Conservation (phyloP, 129 eudicot genomes). For the Escallonia herrerae region DNA sequence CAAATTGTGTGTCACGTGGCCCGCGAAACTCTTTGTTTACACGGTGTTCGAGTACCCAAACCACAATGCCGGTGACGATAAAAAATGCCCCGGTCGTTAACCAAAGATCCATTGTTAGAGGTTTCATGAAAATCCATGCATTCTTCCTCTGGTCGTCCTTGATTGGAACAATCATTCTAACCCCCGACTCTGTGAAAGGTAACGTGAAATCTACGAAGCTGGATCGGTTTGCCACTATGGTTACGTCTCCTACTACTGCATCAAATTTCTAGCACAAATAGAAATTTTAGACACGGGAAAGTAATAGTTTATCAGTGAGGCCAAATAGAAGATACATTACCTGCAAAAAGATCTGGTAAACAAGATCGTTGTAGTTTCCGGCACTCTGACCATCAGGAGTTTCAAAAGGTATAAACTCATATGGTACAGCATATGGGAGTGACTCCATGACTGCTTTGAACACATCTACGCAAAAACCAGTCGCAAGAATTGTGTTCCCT, state of each 20-base stretch:
- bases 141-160: conserved; percentile 28
- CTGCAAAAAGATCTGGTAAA: conserved; percentile 20
- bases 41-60: conserved; percentile 53
- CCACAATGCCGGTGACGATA: conserved; percentile 42
- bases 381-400: conserved; percentile 12
- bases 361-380: conserved; percentile 37
- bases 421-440: conserved; percentile 36
- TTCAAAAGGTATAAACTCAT: conserved; percentile 29
- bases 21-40: conserved; percentile 50
- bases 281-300: too few relatives aligned
- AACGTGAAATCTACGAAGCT: conserved; percentile 45
- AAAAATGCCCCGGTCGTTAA: conserved; percentile 37
- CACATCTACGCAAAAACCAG: conserved; percentile 49
- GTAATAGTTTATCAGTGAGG: too few relatives aligned
- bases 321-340: conserved; percentile 4
- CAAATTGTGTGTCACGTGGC: conserved; percentile 33
- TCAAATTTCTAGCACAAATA: conserved; percentile 24
- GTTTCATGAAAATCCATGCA: conserved; percentile 54
- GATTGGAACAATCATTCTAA: conserved; percentile 32
- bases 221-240: conserved; percentile 39
- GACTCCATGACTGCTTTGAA: conserved; percentile 29
- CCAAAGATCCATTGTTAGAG: conserved; percentile 40
- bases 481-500: conserved; percentile 17
- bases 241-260: conserved; percentile 47
- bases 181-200: conserved; percentile 51